Conservation (phyloP, 495 filamentous ascomycete species). For the Xanthoparmelia taractica region DNA sequence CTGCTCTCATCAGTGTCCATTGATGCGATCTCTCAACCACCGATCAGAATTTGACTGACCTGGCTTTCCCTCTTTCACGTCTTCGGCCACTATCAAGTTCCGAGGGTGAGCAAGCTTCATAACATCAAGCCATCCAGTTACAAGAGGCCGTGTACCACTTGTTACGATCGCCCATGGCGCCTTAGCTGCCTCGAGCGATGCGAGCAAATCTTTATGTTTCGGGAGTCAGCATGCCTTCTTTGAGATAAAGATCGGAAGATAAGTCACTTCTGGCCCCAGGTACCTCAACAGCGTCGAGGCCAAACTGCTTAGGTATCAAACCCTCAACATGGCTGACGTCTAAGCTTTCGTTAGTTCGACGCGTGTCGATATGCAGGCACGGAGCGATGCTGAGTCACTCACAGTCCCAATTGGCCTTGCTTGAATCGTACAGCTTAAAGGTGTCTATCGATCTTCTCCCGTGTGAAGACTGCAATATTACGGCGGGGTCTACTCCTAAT, state of each 20-base stretch:
- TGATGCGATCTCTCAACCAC: constrained; percentile 20
- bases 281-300: constrained; percentile 72
- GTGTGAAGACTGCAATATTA: constrained; percentile 82
- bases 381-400: constrained; percentile 34
- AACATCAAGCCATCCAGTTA: constrained; percentile 78
- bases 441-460: constrained; percentile 69
- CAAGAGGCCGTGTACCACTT: constrained; percentile 71
- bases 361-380: constrained; percentile 7
- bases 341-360: constrained; percentile 30
- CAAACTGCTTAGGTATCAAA: constrained; percentile 66
- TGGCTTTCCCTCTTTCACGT: constrained; percentile 80
- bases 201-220: constrained; percentile 37
- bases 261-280: constrained; percentile 48
- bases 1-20: constrained; percentile 29
- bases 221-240: background rate
- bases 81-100: constrained; percentile 76
- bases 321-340: constrained; percentile 75
- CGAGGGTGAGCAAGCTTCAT: constrained; percentile 65
- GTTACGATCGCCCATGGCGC: constrained; percentile 90
- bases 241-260: background rate
- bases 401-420: constrained; percentile 89
- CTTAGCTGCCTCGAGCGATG: constrained; percentile 46
- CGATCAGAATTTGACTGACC: background rate
- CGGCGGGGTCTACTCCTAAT: constrained; percentile 67
- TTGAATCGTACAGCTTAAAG: constrained; percentile 62